A percentile compares a stretch with the other conserved stretches of the same genome.
These are phyloP conservation scores for Elaeis guineensis DNA, from an alignment of 176 grass and related monocot genomes.

Conservation along the genomic window DNA sequence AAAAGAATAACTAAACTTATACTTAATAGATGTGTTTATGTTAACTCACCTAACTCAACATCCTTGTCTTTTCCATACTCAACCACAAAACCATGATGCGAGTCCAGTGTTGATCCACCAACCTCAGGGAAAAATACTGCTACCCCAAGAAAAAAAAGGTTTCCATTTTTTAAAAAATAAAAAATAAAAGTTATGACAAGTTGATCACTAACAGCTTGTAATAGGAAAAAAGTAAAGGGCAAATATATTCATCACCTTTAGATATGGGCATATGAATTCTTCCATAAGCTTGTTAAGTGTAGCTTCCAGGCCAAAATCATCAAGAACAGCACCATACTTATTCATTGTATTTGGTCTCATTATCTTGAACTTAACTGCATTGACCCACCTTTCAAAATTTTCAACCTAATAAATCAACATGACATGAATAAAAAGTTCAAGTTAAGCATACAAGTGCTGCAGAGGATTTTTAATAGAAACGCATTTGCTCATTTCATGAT, in stretches of 20 bases:
- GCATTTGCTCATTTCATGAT: background rate
- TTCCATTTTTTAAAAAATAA: background rate
- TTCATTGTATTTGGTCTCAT: conserved; percentile 99
- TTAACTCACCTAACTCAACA: conserved; percentile 68
- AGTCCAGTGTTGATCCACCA: conserved; percentile 77
- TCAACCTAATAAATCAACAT: conserved; percentile 53
- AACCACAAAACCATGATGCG: conserved; percentile 95
- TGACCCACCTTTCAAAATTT: conserved; percentile 91
- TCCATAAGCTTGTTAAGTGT: conserved; percentile 94
- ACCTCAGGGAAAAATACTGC: conserved; percentile 84
- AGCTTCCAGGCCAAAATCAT: conserved; percentile 91
- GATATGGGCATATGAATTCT: conserved; percentile 75
- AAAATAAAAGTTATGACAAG: no score
- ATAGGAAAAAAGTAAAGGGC: background rate
- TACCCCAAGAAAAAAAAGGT: conserved; percentile 17
- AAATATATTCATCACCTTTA: conserved; percentile 36
- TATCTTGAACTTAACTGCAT: conserved; percentile 79
- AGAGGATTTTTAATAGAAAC: no score
- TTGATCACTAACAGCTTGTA: no score
- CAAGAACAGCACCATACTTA: conserved; percentile 91
- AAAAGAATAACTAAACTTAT: no score
- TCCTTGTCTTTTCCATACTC: conserved; percentile 94
- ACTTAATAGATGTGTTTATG: background rate
- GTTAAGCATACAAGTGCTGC: no score
- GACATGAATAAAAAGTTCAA: no score